These are phyloP conservation scores for Ceratobasidium sp. DNA, from an alignment of 1,284 basidiomycete species.

Conservation along the genomic window DNA sequence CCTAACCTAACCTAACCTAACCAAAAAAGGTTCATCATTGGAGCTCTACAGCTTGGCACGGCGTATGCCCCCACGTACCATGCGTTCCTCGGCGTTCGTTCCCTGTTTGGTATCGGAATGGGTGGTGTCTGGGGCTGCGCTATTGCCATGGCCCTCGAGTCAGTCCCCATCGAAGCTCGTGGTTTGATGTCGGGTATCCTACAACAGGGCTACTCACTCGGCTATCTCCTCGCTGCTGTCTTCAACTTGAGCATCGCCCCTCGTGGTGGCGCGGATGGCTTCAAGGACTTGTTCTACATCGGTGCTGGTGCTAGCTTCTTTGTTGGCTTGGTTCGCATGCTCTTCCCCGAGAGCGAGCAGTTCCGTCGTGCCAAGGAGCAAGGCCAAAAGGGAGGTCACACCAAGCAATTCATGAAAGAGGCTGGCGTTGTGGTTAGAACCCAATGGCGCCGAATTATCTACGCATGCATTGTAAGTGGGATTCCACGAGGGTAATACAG, in stretches of 20 bases:
- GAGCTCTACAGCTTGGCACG: conserved; percentile 62
- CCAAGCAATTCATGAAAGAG: conserved; percentile 79
- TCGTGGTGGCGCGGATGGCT: conserved; percentile 52
- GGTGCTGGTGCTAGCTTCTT: conserved; percentile 77
- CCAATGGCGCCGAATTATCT: conserved; percentile 65
- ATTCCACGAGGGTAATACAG: not conserved
- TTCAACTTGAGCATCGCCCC: conserved; percentile 73
- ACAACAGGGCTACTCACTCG: conserved; percentile 83
- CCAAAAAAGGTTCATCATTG: conserved; percentile 43
- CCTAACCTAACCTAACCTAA: no score
- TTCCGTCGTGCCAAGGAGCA: conserved; percentile 74
- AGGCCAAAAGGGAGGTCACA: conserved; percentile 63
- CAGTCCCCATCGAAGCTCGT: conserved; percentile 86
- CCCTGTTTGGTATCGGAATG: conserved; percentile 90
- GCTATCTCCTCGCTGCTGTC: conserved; percentile 69
- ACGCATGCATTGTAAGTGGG: conserved; percentile 53
- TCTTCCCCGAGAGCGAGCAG: conserved; percentile 84
- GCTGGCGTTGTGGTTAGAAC: conserved; percentile 62
- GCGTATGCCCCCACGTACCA: conserved; percentile 76
- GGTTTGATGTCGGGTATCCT: conserved; percentile 88
- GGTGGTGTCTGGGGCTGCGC: conserved; percentile 66
- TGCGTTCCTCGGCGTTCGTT: conserved; percentile 80
- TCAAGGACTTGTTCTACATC: conserved; percentile 72
- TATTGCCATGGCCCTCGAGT: conserved; percentile 85
- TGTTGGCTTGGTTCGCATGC: conserved; percentile 75